Evolutionary conservation across 257 asterid genomes (phyloP), one percentile per base, ranked within the genome.

Genomic region (Echium plantagineum): DNA sequence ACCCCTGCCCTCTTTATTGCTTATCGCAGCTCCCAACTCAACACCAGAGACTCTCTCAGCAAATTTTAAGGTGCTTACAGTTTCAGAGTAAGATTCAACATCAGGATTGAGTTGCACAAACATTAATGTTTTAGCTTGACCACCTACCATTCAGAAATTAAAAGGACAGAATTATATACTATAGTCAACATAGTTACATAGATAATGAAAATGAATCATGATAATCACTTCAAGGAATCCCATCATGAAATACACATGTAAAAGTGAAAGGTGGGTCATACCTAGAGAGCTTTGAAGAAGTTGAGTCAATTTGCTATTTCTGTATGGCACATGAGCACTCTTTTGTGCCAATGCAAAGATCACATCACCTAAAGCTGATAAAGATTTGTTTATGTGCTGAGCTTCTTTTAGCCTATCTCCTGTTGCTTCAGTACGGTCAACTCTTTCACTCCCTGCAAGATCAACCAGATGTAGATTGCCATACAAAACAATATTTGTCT

Each of bases 31-130:
- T 65, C 98, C 98, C 82, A 91, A 74, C 77, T 87, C 96, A 62
- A 91, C 98, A 22, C 98, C 98, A 62, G 98, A 91, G 59, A 88
- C 98, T 75, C 98, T 78, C 82, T 91, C 96, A 18, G 98, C 96
- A 82, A 91, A 91, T 75, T 91, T 91, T 65, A 91, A 74, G 42
- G 98, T 91, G 64, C 98, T 91, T 73, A 83, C 59, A 67, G 94
- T 83, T 80, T 91, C 98, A 18, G 91, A 78, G 61, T 82, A 87
- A 61, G 98, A 91, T 63, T 87, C 96, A 16, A 82, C 89, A 51
- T 91, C 98, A 30, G 98, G 98, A 82, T 91, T 91, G 55, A 87
- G 80, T 72, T 91, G 98, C 21, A 91, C 96, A 75, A 91, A 91
- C 98, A 91, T 91, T 15, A 91, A 89, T 24, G 98, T 85, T 82